Base-by-base conservation (phyloP, 805 yeast genomes). In the Candida incommunis region DNA sequence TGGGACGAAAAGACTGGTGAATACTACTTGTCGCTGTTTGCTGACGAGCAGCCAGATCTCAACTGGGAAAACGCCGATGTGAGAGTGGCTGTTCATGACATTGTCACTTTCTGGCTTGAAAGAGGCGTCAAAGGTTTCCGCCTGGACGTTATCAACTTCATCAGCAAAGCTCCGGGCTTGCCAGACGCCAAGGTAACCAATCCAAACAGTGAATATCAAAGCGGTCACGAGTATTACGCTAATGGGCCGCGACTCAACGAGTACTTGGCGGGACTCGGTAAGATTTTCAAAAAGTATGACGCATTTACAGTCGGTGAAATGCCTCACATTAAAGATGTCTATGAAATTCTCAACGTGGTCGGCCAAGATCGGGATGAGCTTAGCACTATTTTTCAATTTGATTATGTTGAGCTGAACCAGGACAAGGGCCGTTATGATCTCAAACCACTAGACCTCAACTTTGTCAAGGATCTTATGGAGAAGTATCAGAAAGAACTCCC, bases 291-390 rank as follows among this genome's bases (percentile, higher is more conserved):
- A 24, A 64, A 68, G 47, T 71, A 70, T 51, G 75, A 72, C 51
- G 72, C 63, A 29, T 67, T 73, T 70, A 70, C 78, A 3, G 78
- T 74, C 24, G 80, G 79, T 42, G 79, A 74, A 54, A 72, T 71
- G 43, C 75, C 76, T 13, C 60, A 59, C 48, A 64, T 69, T 42
- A 48, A 67, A 2, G 64, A 64, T 44, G 27, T 23, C 2, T 42
- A 45, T 15, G 51, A 46, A 41, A 43, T 53, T 20, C 43, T 54
- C 35, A 46, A 54, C 24, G 49, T 46, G 23, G 57, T 54, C 16
- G 52, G 53, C 2, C 46, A 50, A 2, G 51, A 50, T 24, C 50
- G 61, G 24, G 41, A 48, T 5, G 61, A 57, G 48, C 45, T 57
- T 22, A 48, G 46, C 35, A 57, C 52, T 55, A 46, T 56, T 23